Conservation (phyloP, 2,329 filamentous ascomycete genomes). For the Thielaviopsis ethacetica region DNA sequence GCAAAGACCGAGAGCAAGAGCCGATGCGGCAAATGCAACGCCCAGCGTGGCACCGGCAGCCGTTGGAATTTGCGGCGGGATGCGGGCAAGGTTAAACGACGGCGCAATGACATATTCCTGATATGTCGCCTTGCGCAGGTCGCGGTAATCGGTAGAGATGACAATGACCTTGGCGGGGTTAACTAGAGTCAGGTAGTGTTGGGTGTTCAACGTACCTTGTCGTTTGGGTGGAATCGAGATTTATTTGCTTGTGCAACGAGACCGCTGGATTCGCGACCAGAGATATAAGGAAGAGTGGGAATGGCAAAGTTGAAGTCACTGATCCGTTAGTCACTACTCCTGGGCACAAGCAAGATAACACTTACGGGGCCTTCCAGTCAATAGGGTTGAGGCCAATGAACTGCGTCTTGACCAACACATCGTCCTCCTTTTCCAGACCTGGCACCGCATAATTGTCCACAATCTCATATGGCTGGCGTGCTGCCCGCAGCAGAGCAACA, state of each 20-base stretch:
- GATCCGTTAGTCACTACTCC: not conserved
- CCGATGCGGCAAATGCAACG: constrained; percentile 56
- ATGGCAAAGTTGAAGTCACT: constrained; percentile 58
- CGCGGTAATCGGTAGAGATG: constrained; percentile 61
- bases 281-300: constrained; percentile 49
- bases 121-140: constrained; percentile 54
- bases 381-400: constrained; percentile 61
- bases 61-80: constrained; percentile 36
- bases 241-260: constrained; percentile 32
- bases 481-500: not conserved
- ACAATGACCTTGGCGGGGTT: constrained; percentile 31
- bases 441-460: not conserved
- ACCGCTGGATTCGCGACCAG: constrained; percentile 54
- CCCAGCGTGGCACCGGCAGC: constrained; percentile 47
- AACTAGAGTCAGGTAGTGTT: not conserved
- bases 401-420: constrained; percentile 46
- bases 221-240: constrained; percentile 33
- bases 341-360: constrained; percentile 11
- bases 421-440: constrained; percentile 16
- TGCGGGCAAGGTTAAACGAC: constrained; percentile 46
- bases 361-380: constrained; percentile 58
- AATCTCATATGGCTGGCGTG: constrained; percentile 1
- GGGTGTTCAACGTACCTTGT: constrained; percentile 24
- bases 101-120: constrained; percentile 52
- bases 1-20: constrained; percentile 49